A percentile compares a stretch with the other conserved stretches of the same genome.
Conservation (phyloP, 805 yeast species). For the Sungouiozyma intestinalis region DNA sequence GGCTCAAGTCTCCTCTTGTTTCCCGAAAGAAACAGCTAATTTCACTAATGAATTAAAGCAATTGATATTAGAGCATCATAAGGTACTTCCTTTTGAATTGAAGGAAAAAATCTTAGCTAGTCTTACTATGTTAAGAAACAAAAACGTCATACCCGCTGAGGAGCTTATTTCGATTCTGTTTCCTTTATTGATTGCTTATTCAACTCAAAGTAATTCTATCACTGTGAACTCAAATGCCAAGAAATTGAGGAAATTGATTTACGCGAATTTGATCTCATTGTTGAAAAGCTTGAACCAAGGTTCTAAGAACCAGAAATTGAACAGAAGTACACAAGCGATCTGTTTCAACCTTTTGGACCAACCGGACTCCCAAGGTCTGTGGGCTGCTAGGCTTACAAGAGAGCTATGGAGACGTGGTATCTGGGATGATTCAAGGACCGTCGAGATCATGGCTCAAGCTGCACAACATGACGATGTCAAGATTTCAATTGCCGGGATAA, state of each 20-base stretch:
- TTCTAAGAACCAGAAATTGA: conserved; percentile 81
- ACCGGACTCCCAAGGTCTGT: conserved; percentile 73
- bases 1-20: conserved; percentile 83
- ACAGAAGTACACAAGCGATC: conserved; percentile 83
- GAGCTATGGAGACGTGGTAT: conserved; percentile 96
- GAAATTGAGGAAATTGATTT: conserved; percentile 71
- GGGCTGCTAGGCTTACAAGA: conserved; percentile 93
- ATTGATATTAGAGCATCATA: conserved; percentile 64
- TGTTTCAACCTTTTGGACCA: conserved; percentile 77
- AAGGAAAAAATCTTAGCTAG: conserved; percentile 88
- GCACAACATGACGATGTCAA: conserved; percentile 79
- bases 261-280: conserved; percentile 64
- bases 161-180: conserved; percentile 74
- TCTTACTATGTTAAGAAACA: conserved; percentile 82
- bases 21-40: conserved; percentile 74
- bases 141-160: conserved; percentile 69
- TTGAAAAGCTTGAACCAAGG: conserved; percentile 78
- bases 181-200: conserved; percentile 67
- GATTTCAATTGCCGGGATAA: conserved; percentile 81
- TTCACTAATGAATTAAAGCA: conserved; percentile 75
- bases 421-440: conserved; percentile 96
- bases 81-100: conserved; percentile 70
- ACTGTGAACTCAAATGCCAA: conserved; percentile 58
- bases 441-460: conserved; percentile 96
- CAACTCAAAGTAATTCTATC: conserved; percentile 35